These are phyloP conservation scores for Podaxis rugospora DNA, from an alignment of 768 basidiomycete species.

Conservation along the genomic window DNA sequence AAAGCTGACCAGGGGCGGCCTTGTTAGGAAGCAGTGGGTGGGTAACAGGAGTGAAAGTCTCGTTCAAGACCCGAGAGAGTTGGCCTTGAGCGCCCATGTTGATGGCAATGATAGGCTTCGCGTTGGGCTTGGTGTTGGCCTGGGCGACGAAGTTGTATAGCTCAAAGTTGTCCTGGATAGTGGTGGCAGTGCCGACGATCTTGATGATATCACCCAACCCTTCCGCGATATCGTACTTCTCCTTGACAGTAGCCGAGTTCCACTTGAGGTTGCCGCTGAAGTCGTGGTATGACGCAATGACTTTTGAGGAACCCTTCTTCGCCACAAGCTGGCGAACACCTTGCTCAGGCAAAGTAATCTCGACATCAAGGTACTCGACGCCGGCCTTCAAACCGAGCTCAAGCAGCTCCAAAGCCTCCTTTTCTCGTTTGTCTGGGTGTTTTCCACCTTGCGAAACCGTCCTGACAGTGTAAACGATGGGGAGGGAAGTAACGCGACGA, in stretches of 20 bases:
- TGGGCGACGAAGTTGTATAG: slow-evolving; percentile 68
- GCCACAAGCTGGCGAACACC: slow-evolving; percentile 53
- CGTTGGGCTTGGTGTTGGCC: slow-evolving; percentile 32
- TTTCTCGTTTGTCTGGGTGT: slow-evolving; percentile 75
- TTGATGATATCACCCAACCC: slow-evolving; percentile 86
- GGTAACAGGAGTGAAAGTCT: slow-evolving; percentile 84
- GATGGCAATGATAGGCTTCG: slow-evolving; percentile 89
- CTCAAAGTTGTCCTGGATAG: slow-evolving; percentile 72
- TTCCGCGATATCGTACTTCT: slow-evolving; percentile 64
- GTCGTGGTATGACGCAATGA: slow-evolving; percentile 95
- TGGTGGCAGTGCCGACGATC: slow-evolving; percentile 81
- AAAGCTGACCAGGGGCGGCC: slow-evolving; percentile 92
- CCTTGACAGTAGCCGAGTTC: slow-evolving; percentile 60
- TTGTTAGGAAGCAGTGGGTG: slow-evolving; percentile 82
- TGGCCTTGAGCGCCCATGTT: slow-evolving; percentile 92
- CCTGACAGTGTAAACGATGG: slow-evolving; percentile 89
- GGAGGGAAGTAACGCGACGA: slow-evolving; percentile 71
- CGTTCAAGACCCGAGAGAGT: slow-evolving; percentile 84
- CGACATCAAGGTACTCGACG: slow-evolving; percentile 92
- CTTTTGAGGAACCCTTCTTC: slow-evolving; percentile 66
- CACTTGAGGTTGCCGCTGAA: slow-evolving; percentile 85
- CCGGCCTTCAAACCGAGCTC: slow-evolving; percentile 76
- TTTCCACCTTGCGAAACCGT: slow-evolving; percentile 87
- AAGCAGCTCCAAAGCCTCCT: slow-evolving; percentile 72
- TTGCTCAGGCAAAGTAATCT: slow-evolving; percentile 69